Conservation (phyloP, 2,329 filamentous ascomycete species). For the Nothopassalora personata region DNA sequence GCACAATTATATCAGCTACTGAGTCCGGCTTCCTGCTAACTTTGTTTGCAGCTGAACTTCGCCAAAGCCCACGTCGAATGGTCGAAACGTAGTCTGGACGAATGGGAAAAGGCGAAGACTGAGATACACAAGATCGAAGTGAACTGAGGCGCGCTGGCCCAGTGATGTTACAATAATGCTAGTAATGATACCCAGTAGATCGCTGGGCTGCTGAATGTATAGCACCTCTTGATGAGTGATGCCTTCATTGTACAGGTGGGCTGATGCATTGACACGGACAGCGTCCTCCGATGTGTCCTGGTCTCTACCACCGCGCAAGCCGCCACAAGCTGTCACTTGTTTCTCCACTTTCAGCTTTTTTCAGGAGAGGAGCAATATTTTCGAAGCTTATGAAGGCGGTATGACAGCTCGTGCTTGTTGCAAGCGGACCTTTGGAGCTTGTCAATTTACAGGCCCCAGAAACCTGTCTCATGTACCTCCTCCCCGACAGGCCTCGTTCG, state of each 20-base stretch:
- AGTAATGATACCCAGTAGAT: constrained; percentile 2
- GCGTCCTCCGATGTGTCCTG: neutral
- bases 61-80: constrained; percentile 90
- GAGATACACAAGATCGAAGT: constrained; percentile 82
- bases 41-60: constrained; percentile 66
- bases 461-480: neutral
- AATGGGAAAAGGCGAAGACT: constrained; percentile 83
- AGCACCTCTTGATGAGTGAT: neutral
- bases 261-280: neutral
- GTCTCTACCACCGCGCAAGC: neutral
- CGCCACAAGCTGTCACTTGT: neutral
- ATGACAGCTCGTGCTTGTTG: neutral
- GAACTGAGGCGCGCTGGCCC: constrained; percentile 3
- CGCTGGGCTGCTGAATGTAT: neutral
- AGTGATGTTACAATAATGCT: constrained; percentile 1
- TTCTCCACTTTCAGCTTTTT: neutral
- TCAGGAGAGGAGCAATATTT: neutral
- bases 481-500: neutral
- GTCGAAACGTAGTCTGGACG: constrained; percentile 85
- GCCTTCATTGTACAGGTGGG: neutral
- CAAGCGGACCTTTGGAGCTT: neutral
- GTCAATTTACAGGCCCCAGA: neutral
- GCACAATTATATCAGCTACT: constrained; percentile 30
- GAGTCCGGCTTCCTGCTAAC: constrained; percentile 3
- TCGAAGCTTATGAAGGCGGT: neutral